Evolutionary conservation across 1,139 yeast species (phyloP).

Genomic region (Saccharomycopsis hybrid): DNA sequence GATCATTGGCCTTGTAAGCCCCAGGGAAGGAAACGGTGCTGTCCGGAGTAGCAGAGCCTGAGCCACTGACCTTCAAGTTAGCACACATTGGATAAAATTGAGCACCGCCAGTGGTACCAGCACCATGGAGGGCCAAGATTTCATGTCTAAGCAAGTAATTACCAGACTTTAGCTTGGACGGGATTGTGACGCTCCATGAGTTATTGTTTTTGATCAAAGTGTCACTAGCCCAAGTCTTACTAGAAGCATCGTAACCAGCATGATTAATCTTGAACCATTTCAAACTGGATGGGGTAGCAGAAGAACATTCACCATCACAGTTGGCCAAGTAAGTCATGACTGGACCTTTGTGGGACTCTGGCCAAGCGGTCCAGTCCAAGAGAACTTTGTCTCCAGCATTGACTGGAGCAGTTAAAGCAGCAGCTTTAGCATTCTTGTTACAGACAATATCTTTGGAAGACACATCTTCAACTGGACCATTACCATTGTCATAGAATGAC

Average conservation of each 20-base stretch:
- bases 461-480: not conserved
- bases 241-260: not conserved
- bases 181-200: constrained; percentile 19
- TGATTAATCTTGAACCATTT: not conserved
- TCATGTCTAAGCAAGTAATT: constrained; percentile 20
- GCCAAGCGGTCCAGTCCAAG: not conserved
- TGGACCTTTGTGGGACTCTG: not conserved
- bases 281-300: not conserved
- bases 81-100: constrained; percentile 20
- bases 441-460: not conserved
- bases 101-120: constrained; percentile 8
- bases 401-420: not conserved
- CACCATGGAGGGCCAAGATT: constrained; percentile 16
- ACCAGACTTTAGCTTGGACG: constrained; percentile 16
- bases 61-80: constrained; percentile 19
- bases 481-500: not conserved
- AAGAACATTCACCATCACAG: not conserved
- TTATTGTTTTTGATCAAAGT: constrained; percentile 17
- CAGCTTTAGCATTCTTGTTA: not conserved
- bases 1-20: constrained; percentile 18
- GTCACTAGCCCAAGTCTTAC: constrained; percentile 16
- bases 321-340: not conserved
- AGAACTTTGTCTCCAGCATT: not conserved
- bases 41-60: constrained; percentile 18
- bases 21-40: constrained; percentile 22